A percentile compares a stretch with the other conserved stretches of the same genome.
These are phyloP conservation scores for Hyaloperonospora arabidopsidis DNA, from an alignment of 352 stramenopile genomes.

Conservation along the genomic window DNA sequence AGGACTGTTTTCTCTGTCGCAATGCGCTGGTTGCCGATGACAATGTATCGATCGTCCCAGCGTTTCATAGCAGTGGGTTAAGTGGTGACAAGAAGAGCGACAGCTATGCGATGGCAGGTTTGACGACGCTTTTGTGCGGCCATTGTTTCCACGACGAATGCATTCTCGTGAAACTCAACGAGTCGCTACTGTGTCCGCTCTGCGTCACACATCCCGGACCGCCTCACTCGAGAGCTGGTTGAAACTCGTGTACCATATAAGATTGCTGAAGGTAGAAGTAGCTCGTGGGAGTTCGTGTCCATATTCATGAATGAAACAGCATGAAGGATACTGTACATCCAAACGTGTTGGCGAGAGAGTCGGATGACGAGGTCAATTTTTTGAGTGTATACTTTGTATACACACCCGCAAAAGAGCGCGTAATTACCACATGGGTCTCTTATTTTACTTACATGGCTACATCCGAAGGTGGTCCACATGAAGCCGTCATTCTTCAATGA, in stretches of 20 bases:
- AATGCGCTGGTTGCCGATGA: constrained; percentile 32
- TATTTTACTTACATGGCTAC: too few species aligned
- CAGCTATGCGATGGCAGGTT: constrained; percentile 32
- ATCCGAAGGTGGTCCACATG: background rate
- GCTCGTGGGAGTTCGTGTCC: too few species aligned
- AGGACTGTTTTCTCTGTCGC: constrained; percentile 56
- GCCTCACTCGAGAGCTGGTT: constrained; percentile 11
- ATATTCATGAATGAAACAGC: too few species aligned
- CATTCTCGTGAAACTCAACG: constrained; percentile 77
- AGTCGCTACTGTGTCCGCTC: constrained; percentile 55
- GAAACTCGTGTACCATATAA: too few species aligned
- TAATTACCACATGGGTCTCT: too few species aligned
- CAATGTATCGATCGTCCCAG: constrained; percentile 33
- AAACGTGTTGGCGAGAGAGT: too few species aligned
- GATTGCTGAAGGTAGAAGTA: too few species aligned
- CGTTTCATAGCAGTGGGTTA: constrained; percentile 17
- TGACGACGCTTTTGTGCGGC: constrained; percentile 72
- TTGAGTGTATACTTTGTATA: too few species aligned
- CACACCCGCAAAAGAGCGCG: too few species aligned
- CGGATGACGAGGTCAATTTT: too few species aligned
- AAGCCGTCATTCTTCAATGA: constrained; percentile 30
- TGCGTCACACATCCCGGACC: constrained; percentile 28
- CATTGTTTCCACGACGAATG: constrained; percentile 85
- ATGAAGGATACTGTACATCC: too few species aligned
- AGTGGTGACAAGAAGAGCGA: constrained; percentile 20